Evolutionary conservation across 2,329 filamentous ascomycete species (phyloP), one percentile per base, ranked within the genome.

Genomic region (Karstenula rhodostoma): DNA sequence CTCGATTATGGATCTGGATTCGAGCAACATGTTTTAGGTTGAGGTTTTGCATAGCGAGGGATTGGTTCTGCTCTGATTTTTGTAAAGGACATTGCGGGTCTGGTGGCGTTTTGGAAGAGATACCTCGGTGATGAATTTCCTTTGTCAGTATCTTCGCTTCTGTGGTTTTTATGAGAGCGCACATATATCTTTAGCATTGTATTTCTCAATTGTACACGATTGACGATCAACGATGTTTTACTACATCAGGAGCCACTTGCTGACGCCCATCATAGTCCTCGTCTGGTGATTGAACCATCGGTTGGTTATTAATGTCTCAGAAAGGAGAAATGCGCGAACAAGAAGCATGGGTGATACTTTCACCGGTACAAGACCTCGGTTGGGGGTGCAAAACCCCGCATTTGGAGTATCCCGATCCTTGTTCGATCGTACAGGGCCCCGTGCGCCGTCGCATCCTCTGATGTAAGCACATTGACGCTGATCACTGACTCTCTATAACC

Each of bases 1-100:
- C 55, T 71, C 68, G 15, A 64, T 77, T 33, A 78, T 78, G 75
- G 75, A 78, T 69, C 57, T 71, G 51, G 67, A 64, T 57, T 67
- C 66, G 37, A 67, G 66, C 60, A 71, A 74, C 66, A 61, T 73
- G 59, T 70, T 74, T 49, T 75, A 73, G 54, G 60, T 15, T 29
- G 25, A 42, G 25, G 3, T 59, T 49, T 35, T 62, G 60, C 56
- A 61, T 64, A 56, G 59, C 59, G 52, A 55, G 51, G 57, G 37
- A 33, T 22, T 33, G 52, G 42, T 13, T 58, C 56, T 46, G 48
- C 22, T 56, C 50, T 43, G 46, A 17, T 48, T 15, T 19, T 40
- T 42, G 22, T 22, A 27, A 27, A 47, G n/a, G 22, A n/a, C n/a
- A n/a, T n/a, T n/a, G n/a, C n/a, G n/a, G 54, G 27, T 33, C 33